These are phyloP conservation scores for Salix dunnii DNA, from an alignment of 345 rosid species.

Conservation along the genomic window DNA sequence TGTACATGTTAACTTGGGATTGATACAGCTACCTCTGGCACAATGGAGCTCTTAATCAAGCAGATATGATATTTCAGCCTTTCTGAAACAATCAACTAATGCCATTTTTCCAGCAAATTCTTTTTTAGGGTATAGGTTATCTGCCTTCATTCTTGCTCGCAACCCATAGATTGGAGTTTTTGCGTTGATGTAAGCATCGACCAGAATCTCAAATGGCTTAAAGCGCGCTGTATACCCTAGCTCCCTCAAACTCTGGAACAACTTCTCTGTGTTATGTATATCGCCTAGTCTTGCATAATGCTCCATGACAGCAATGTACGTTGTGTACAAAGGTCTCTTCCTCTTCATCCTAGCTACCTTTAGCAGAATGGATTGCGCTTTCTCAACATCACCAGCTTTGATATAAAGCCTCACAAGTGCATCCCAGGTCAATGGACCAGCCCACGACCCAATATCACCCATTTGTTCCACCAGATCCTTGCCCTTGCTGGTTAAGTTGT, in stretches of 20 bases:
- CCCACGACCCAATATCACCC: slow-evolving; percentile 3
- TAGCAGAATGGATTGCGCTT: slow-evolving; percentile 8
- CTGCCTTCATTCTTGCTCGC: slow-evolving; percentile 72
- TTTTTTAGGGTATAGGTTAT: slow-evolving; percentile 60
- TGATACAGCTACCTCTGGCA: no score
- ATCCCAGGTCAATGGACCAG: slow-evolving; percentile 7
- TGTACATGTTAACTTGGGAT: no score
- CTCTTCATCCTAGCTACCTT: not conserved
- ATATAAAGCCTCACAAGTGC: slow-evolving; percentile 17
- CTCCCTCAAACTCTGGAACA: slow-evolving; percentile 9
- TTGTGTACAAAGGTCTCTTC: slow-evolving; percentile 1
- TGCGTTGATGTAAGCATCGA: slow-evolving; percentile 23
- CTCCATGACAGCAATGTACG: slow-evolving; percentile 9
- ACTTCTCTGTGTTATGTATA: slow-evolving; percentile 14
- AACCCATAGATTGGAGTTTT: slow-evolving; percentile 66
- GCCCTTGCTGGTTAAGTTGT: slow-evolving; percentile 13
- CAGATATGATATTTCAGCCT: slow-evolving; percentile 49
- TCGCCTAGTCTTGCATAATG: slow-evolving; percentile 22
- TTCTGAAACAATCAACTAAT: slow-evolving; percentile 58
- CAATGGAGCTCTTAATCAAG: slow-evolving; percentile 36
- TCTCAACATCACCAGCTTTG: slow-evolving; percentile 20
- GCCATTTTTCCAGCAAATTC: slow-evolving; percentile 39
- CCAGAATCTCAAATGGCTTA: slow-evolving; percentile 7
- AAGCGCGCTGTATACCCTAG: not conserved
- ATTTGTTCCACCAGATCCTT: slow-evolving; percentile 12